Conservation (phyloP, 2,329 filamentous ascomycete genomes). For the Grosmannia serpens region DNA sequence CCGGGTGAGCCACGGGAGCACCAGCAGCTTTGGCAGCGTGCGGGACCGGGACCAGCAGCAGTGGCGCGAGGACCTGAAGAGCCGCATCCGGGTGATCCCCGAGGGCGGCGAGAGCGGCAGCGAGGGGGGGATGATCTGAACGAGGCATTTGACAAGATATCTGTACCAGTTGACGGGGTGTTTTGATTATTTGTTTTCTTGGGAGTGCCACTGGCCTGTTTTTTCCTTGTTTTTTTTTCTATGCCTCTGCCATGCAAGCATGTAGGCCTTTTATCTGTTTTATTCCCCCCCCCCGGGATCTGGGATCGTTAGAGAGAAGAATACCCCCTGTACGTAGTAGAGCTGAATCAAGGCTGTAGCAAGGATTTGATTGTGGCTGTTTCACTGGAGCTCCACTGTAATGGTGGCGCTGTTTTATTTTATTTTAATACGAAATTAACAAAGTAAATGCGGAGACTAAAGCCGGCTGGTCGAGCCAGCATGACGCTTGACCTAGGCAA, state of each 20-base stretch:
- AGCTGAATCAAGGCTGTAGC: background rate
- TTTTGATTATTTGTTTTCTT: background rate
- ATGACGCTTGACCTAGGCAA: no score
- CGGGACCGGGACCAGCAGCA: constrained; percentile 15
- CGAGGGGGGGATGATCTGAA: background rate
- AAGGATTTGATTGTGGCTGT: no score
- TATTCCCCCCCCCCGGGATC: background rate
- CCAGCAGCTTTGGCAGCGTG: constrained; percentile 6
- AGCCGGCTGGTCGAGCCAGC: no score
- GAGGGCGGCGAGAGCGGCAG: constrained; percentile 10
- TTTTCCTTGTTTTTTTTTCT: background rate
- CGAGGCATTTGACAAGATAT: background rate
- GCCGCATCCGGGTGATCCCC: constrained; percentile 24
- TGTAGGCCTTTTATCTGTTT: background rate
- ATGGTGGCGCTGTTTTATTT: no score
- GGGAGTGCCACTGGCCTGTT: background rate
- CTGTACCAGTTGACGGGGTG: background rate
- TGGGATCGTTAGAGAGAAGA: background rate
- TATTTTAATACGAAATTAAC: no score
- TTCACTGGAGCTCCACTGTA: no score
- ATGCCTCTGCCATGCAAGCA: background rate
- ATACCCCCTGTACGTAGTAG: background rate
- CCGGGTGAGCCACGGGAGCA: background rate
- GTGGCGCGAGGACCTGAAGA: constrained; percentile 23
- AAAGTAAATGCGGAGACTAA: no score